Evolutionary conservation across 371 early-diverging fungal species (phyloP).

Genomic region (Chytridium lagenaria): DNA sequence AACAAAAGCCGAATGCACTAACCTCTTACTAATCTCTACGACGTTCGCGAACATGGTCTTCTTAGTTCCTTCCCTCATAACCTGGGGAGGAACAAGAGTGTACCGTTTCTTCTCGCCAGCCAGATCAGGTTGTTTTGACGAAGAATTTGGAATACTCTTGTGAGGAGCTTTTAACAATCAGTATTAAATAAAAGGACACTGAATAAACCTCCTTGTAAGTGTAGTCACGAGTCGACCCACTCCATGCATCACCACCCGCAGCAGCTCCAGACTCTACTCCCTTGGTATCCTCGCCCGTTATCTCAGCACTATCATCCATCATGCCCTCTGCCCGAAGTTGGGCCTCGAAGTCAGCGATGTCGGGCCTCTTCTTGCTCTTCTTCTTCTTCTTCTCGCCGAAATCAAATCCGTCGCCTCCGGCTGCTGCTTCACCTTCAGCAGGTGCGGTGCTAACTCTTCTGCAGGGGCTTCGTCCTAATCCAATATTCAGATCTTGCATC

Average conservation of each 20-base stretch:
- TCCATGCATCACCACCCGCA: constrained; percentile 79
- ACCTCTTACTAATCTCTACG: constrained; percentile 89
- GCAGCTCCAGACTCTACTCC: background rate
- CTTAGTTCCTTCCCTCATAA: constrained; percentile 93
- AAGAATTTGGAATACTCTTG: constrained; percentile 89
- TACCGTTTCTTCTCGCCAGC: constrained; percentile 86
- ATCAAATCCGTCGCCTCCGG: constrained; percentile 25
- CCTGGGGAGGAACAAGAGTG: constrained; percentile 92
- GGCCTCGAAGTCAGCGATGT: constrained; percentile 84
- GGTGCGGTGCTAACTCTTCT: constrained; percentile 14
- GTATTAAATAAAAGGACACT: background rate
- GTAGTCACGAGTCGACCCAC: constrained; percentile 91
- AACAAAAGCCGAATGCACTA: background rate
- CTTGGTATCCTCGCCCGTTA: constrained; percentile 17
- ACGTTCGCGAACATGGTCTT: constrained; percentile 96
- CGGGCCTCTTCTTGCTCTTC: constrained; percentile 82
- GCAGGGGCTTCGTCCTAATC: constrained; percentile 47
- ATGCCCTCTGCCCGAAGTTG: constrained; percentile 66
- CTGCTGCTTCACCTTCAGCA: background rate
- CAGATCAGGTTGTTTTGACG: constrained; percentile 93
- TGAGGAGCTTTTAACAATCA: constrained; percentile 71
- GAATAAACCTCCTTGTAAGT: constrained; percentile 79
- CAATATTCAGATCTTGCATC: constrained; percentile 35
- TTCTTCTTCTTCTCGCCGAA: constrained; percentile 92
- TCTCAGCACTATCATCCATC: constrained; percentile 24